Conservation (phyloP, 805 yeast species). For the Zygosaccharomyces siamensis region DNA sequence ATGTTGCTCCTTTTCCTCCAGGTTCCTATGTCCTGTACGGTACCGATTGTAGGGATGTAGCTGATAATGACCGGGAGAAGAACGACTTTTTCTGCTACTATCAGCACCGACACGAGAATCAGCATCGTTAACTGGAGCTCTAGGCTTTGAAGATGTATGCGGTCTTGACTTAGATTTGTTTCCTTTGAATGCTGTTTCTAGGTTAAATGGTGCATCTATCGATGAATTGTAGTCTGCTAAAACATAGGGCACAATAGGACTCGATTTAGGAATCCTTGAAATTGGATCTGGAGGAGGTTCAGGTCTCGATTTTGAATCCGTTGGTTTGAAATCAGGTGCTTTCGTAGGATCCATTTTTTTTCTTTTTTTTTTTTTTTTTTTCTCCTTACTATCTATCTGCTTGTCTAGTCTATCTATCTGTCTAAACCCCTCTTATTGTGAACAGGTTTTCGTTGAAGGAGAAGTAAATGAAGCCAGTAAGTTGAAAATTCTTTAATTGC, state of each 20-base stretch:
- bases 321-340: constrained; percentile 87
- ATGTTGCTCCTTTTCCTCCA: constrained; percentile 12
- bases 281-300: constrained; percentile 65
- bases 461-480: background rate
- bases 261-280: constrained; percentile 62
- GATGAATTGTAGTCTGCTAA: constrained; percentile 68
- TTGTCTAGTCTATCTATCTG: background rate
- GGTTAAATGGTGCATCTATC: constrained; percentile 59
- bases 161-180: background rate
- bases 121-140: background rate
- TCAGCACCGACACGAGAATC: background rate
- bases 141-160: background rate
- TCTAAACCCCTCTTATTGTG: background rate
- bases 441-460: background rate
- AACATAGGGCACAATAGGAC: constrained; percentile 74
- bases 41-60: background rate
- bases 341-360: constrained; percentile 85
- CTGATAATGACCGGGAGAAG: background rate
- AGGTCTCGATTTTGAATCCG: constrained; percentile 57
- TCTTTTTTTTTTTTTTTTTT: background rate
- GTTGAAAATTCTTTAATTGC: background rate
- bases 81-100: background rate
- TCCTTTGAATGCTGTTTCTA: constrained; percentile 9
- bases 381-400: background rate
- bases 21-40: background rate